A percentile compares a stretch with the other conserved stretches of the same genome.
These are phyloP conservation scores for Heliocybe sulcata DNA, from an alignment of 1,284 basidiomycete genomes.

Conservation along the genomic window DNA sequence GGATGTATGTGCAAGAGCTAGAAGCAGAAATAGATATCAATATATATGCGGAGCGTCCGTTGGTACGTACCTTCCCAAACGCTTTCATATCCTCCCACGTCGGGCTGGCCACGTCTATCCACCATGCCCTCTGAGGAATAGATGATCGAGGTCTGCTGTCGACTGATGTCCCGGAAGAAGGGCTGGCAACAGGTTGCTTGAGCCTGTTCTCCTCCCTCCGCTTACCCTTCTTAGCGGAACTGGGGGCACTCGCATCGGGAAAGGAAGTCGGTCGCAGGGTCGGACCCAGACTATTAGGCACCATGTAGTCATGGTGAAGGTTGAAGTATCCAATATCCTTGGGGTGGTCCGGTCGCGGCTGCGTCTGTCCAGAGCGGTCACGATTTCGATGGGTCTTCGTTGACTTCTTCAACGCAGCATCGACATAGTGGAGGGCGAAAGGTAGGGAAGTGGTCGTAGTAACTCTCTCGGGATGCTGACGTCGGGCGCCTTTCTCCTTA, in stretches of 20 bases:
- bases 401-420: constrained; percentile 39
- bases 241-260: constrained; percentile 19
- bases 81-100: constrained; percentile 87
- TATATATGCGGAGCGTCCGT: constrained; percentile 2
- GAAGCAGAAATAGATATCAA: background rate
- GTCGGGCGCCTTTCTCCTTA: background rate
- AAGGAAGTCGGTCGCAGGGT: constrained; percentile 18
- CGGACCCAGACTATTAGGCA: constrained; percentile 16
- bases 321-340: background rate
- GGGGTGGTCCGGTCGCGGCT: background rate
- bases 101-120: constrained; percentile 88
- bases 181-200: background rate
- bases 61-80: constrained; percentile 66
- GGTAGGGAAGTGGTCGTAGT: constrained; percentile 53
- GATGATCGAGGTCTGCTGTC: background rate
- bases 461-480: constrained; percentile 22
- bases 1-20: constrained; percentile 89
- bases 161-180: background rate
- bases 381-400: constrained; percentile 27
- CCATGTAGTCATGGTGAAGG: constrained; percentile 28
- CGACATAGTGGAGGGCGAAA: constrained; percentile 48
- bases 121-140: constrained; percentile 62
- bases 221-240: constrained; percentile 33
- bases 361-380: constrained; percentile 15
- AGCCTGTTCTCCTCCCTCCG: constrained; percentile 15